Conservation (phyloP, 148 eudicot genomes). For the Cornus controversa region DNA sequence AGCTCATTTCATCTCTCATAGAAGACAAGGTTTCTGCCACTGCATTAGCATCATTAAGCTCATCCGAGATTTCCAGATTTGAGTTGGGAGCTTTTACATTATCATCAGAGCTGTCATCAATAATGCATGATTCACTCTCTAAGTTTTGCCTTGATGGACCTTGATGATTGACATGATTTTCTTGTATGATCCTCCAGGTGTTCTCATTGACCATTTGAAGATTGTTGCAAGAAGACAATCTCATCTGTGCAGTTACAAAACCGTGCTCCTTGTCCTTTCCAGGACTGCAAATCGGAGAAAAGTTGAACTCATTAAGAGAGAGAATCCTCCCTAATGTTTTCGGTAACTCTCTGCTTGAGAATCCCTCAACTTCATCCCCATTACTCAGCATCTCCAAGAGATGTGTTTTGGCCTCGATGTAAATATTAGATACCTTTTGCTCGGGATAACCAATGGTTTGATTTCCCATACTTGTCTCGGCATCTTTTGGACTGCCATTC, state of each 20-base stretch:
- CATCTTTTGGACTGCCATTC: conserved; percentile 28
- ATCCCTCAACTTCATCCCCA: conserved; percentile 45
- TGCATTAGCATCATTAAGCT: conserved; percentile 21
- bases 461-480: conserved; percentile 10
- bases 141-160: conserved; percentile 28
- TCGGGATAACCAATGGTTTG: conserved; percentile 32
- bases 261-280: conserved; percentile 34
- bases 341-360: conserved; percentile 38
- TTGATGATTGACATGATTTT: conserved; percentile 16
- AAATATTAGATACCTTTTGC: conserved; percentile 64
- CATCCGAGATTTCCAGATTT: conserved; percentile 23
- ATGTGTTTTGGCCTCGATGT: conserved; percentile 83
- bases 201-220: conserved; percentile 28
- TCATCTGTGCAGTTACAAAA: conserved; percentile 25
- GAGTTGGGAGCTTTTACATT: conserved; percentile 21
- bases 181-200: conserved; percentile 19
- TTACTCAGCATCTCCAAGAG: conserved; percentile 79
- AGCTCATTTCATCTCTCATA: conserved; percentile 10
- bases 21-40: conserved; percentile 14
- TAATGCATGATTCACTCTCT: conserved; percentile 24
- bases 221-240: conserved; percentile 31
- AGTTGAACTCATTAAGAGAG: conserved; percentile 60
- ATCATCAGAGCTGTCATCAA: conserved; percentile 22
- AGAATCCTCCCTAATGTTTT: conserved; percentile 80
- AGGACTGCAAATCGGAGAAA: conserved; percentile 67